Evolutionary conservation across 768 basidiomycete species (phyloP).

Genomic region (Phallus indusiatus): DNA sequence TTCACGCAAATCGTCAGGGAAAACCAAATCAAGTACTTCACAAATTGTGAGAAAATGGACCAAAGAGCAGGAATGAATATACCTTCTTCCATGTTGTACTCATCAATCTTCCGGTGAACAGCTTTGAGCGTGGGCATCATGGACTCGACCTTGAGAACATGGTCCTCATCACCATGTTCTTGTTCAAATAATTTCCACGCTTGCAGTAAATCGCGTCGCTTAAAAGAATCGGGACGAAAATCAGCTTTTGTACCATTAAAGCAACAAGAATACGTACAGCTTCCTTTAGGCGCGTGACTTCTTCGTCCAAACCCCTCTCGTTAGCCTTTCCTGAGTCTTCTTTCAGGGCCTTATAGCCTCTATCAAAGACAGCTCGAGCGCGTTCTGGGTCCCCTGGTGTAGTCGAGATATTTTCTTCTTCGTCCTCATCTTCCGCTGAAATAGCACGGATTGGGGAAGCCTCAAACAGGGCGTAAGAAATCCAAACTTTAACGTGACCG

Average conservation of each 20-base stretch:
- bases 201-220: slow-evolving; percentile 88
- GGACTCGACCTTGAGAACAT: slow-evolving; percentile 72
- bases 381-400: slow-evolving; percentile 54
- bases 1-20: slow-evolving; percentile 93
- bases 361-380: slow-evolving; percentile 75
- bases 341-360: slow-evolving; percentile 84
- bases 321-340: slow-evolving; percentile 12
- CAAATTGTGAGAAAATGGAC: background rate
- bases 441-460: slow-evolving; percentile 62
- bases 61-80: background rate
- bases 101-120: slow-evolving; percentile 4
- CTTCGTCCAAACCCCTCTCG: slow-evolving; percentile 8
- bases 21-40: slow-evolving; percentile 88
- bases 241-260: background rate
- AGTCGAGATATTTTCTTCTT: slow-evolving; percentile 42
- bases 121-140: slow-evolving; percentile 62
- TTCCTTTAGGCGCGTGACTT: slow-evolving; percentile 61
- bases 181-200: slow-evolving; percentile 95
- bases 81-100: slow-evolving; percentile 8
- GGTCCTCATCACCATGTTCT: slow-evolving; percentile 59
- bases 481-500: slow-evolving; percentile 96
- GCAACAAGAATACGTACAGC: slow-evolving; percentile 47
- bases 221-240: background rate
- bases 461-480: slow-evolving; percentile 90
- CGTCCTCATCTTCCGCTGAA: slow-evolving; percentile 58